Evolutionary conservation across 2,329 filamentous ascomycete species (phyloP).

Genomic region (Cladosporium sphaerospermum): DNA sequence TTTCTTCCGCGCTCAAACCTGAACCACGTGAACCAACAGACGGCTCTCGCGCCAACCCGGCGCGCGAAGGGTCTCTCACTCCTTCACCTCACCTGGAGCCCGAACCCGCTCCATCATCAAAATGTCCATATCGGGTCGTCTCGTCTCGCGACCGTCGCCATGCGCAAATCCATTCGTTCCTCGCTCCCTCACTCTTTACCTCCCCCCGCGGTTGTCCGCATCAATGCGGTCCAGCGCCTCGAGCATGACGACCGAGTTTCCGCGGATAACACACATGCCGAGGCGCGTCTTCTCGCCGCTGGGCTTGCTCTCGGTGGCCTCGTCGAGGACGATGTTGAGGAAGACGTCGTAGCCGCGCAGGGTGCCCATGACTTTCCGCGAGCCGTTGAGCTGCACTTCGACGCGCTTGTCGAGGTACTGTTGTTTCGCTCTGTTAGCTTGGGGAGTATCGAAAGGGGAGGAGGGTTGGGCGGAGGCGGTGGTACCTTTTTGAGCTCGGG

Average conservation of each 20-base stretch:
- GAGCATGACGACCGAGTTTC: conserved; percentile 97
- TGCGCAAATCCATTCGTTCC: no score
- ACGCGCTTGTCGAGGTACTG: conserved; percentile 99
- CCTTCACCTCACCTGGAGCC: no score
- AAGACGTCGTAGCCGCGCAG: conserved; percentile 98
- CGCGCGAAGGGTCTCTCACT: no score
- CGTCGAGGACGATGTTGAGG: conserved; percentile 95
- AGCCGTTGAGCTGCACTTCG: conserved; percentile 96
- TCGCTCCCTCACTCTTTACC: background rate
- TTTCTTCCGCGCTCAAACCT: no score
- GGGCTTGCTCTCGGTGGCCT: conserved; percentile 89
- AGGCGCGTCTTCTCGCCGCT: conserved; percentile 84
- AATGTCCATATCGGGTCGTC: no score
- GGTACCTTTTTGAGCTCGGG: conserved; percentile 95
- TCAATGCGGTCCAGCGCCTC: conserved; percentile 49
- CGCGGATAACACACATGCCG: conserved; percentile 73
- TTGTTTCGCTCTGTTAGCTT: background rate
- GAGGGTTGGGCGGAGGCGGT: conserved; percentile 5
- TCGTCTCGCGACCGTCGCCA: no score
- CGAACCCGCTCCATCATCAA: no score
- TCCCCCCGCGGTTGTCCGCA: conserved; percentile 22
- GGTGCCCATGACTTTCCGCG: conserved; percentile 91
- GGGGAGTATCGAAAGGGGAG: background rate
- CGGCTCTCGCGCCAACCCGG: no score
- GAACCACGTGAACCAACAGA: no score